phyloP scores from a whole-genome alignment of 345 rosid species.

The Microthlaspi erraticum region DNA sequence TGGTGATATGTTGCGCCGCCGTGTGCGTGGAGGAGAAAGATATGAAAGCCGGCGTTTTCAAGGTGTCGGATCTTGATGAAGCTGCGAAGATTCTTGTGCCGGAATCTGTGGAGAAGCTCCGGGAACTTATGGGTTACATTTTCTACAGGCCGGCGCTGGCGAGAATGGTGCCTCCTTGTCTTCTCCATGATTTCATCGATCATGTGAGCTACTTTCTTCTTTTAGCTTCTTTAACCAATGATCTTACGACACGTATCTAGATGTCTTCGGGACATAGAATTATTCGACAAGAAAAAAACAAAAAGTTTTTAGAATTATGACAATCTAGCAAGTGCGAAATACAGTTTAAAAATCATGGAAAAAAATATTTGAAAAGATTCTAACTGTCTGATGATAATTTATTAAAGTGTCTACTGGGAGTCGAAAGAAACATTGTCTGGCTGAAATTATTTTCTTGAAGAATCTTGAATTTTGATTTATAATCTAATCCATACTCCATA shows the following conservation, averaged over 20 bases:
- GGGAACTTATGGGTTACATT: slow-evolving; percentile 58
- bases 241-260: not conserved
- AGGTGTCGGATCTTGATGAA: slow-evolving; percentile 69
- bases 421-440: slow-evolving; percentile 6
- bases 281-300: not conserved
- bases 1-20: slow-evolving; percentile 74
- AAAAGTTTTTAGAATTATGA: slow-evolving; percentile 8
- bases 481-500: not conserved
- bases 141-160: slow-evolving; percentile 54
- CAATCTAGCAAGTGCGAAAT: slow-evolving; percentile 27
- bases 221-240: slow-evolving; percentile 16
- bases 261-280: slow-evolving; percentile 2
- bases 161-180: slow-evolving; percentile 55
- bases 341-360: not conserved
- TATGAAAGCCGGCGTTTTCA: slow-evolving; percentile 62
- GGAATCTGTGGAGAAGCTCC: slow-evolving; percentile 57
- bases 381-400: slow-evolving; percentile 25
- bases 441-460: no score
- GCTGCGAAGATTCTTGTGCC: slow-evolving; percentile 74
- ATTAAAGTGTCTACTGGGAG: slow-evolving; percentile 11
- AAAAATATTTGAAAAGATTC: slow-evolving; percentile 24
- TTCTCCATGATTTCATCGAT: slow-evolving; percentile 64
- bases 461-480: not conserved
- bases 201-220: slow-evolving; percentile 41
- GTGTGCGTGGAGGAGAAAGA: slow-evolving; percentile 87